Percentiles rank a stretch among this genome's conserved stretches.
These are phyloP conservation scores for Lagerstroemia fauriei DNA, from an alignment of 441 rosid genomes.

Conservation along the genomic window DNA sequence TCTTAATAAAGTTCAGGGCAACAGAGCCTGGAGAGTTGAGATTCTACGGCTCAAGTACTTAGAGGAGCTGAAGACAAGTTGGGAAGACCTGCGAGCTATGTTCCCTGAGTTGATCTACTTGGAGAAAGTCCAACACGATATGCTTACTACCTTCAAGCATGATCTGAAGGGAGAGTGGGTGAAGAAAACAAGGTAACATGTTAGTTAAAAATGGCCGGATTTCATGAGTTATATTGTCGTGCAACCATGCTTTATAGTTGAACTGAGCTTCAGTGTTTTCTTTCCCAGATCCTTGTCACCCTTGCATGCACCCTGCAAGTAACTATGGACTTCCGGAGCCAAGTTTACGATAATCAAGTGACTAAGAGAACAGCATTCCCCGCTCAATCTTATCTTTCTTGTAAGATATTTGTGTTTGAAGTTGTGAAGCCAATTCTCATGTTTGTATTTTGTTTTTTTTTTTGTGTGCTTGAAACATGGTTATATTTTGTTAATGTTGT, in stretches of 20 bases:
- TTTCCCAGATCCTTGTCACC: neutral
- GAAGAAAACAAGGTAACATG: neutral
- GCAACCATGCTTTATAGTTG: neutral
- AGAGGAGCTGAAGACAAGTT: neutral
- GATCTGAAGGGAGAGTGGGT: slow-evolving; percentile 32
- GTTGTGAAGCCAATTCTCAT: too few relatives aligned
- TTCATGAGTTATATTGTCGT: neutral
- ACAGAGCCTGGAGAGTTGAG: slow-evolving; percentile 21
- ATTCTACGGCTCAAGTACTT: neutral
- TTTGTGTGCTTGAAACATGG: too few relatives aligned
- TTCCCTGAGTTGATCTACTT: slow-evolving; percentile 44
- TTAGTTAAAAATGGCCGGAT: neutral
- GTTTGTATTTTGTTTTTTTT: too few relatives aligned
- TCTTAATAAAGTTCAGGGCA: slow-evolving; percentile 40
- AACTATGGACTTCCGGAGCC: neutral
- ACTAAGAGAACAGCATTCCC: neutral
- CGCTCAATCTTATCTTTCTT: neutral
- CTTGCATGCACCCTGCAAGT: neutral
- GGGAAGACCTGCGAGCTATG: neutral
- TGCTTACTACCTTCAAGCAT: slow-evolving; percentile 46
- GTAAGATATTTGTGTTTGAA: neutral
- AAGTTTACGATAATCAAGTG: too few relatives aligned
- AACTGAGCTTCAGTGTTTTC: neutral
- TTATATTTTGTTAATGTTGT: too few relatives aligned
- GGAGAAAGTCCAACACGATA: slow-evolving; percentile 47